Base-by-base conservation (phyloP, 1,139 yeast genomes). In the Suhomyces bribrorum region DNA sequence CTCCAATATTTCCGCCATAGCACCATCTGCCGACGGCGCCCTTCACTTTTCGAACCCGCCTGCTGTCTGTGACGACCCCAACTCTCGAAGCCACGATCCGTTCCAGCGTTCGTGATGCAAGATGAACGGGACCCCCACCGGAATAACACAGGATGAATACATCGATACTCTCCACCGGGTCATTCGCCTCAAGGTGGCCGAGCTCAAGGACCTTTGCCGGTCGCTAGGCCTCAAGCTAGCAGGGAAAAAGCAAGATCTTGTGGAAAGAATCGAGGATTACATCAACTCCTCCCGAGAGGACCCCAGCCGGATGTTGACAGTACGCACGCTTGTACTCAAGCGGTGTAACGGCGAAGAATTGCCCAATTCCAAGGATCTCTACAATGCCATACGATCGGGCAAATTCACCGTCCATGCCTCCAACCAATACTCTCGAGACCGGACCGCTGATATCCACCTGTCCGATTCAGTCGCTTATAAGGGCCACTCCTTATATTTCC, bases 191-290 rank as follows among this genome's bases (percentile, higher is more conserved):
- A 50, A 50, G 42, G 46, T 50, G 29, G 51, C 54, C 5, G 54
- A 48, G 41, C 50, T 50, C 37, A 50, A 50, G 35, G 54, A 50
- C 41, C 36, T 48, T 23, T 47, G 52, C 25, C 52, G 75, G 34
- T 52, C 77, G 2, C 50, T 79, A 18, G 74, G 72, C 2, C 55
- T 79, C 12, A 59, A 73, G 1, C 52, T 67, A 5, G 49, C 69
- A 4, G 86, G 86, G 1, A 60, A 74, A 29, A 81, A 80, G 53
- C 66, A 67, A 9, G 82, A 77, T 24, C 52, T 81, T 12, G 67
- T 69, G 34, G 75, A 71, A 17, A 60, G 83, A 32, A 54, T 81
- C 11, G 56, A 59, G 33, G 60, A 60, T 11, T 71, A 61, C 48
- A 47, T 77, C 26, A 71, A 75, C 1, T 51, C 47, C 33, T 61